Evolutionary conservation across 1,284 basidiomycete genomes (phyloP), one percentile per base, ranked within the genome.

Genomic region (Fistulinella staudtii): DNA sequence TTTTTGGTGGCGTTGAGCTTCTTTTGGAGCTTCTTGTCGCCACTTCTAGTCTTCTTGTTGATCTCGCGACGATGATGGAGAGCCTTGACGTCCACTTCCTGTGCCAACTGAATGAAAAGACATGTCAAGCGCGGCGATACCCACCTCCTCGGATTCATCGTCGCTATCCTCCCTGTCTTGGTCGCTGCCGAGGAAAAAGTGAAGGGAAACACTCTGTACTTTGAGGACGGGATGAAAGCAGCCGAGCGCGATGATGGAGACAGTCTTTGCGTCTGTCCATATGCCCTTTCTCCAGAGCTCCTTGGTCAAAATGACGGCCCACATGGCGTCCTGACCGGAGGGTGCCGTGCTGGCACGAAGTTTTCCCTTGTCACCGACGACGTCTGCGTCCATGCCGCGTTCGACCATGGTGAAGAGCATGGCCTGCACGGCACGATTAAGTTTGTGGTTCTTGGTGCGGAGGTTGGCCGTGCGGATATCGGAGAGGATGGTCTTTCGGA

Each of bases 401-500:
- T 98, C 93, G 7, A 99, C 85, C 89, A 99, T 98, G 41, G 82
- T 80, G 64, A 99, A 99, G 23, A 99, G 75, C 75, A 99, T 87
- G 8, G 93, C 89, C 65, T 99, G 96, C 0, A 99, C 93, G 17
- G 93, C 89, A 30, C 92, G 82, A 64, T 99, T 99, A 23, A 99
- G 81, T 58, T 94, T 93, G 71, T 97, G 93, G 59, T 98, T 96
- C 65, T 92, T 93, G 30, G 86, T 76, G 47, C 84, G 85, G 30
- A 82, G 70, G 63, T 99, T 99, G 31, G 95, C 93, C 4, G 86
- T 89, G 57, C 87, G 86, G 54, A 99, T 89, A 56, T 99, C 95
- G 14, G 89, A 85, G n/a, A 98, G 75, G 61, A 99, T 99, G 1
- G 93, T 96, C 56, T 85, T 86, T n/a, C 93, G 85, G 53, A 99